These are phyloP conservation scores for Rhinocladiella mackenziei DNA, from an alignment of 2,329 filamentous ascomycete genomes.

Conservation along the genomic window DNA sequence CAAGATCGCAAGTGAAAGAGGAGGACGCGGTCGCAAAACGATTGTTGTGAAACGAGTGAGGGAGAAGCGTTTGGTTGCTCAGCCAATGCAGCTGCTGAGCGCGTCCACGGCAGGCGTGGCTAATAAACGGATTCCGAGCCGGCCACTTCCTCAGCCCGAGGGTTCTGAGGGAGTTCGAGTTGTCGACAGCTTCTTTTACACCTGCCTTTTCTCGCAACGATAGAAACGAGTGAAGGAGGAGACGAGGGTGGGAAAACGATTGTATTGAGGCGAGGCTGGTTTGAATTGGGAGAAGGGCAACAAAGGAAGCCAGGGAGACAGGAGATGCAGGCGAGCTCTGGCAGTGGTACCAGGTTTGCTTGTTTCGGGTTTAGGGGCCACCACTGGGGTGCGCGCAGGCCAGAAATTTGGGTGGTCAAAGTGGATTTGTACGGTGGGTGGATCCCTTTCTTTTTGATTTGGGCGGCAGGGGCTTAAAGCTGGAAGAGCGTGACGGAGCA, in stretches of 20 bases:
- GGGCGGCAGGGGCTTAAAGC: conserved; percentile 7
- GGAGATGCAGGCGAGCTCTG: conserved; percentile 7
- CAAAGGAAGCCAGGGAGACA: conserved; percentile 17
- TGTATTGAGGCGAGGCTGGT: conserved; percentile 27
- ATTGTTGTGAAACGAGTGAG: conserved; percentile 34
- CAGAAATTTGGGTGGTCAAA: conserved; percentile 16
- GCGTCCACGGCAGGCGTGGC: conserved; percentile 28
- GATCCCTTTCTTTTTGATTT: conserved; percentile 19
- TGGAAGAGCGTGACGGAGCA: not conserved
- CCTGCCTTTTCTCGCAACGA: conserved; percentile 24
- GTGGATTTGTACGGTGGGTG: conserved; percentile 6
- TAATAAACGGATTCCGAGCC: conserved; percentile 11
- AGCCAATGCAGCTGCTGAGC: conserved; percentile 30
- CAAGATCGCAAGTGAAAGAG: conserved; percentile 12
- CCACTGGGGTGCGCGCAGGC: conserved; percentile 13
- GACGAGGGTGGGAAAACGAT: conserved; percentile 27
- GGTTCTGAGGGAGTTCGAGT: not conserved
- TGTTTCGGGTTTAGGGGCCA: conserved; percentile 25
- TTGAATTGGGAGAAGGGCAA: conserved; percentile 12
- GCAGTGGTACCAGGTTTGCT: conserved; percentile 17
- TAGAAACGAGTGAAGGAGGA: conserved; percentile 27
- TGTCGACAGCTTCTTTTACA: conserved; percentile 6
- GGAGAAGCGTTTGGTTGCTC: conserved; percentile 31
- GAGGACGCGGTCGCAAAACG: conserved; percentile 17
- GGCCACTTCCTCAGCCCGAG: conserved; percentile 11